Base-by-base conservation (phyloP, 495 filamentous ascomycete species). In the Aspergillus campestris region DNA sequence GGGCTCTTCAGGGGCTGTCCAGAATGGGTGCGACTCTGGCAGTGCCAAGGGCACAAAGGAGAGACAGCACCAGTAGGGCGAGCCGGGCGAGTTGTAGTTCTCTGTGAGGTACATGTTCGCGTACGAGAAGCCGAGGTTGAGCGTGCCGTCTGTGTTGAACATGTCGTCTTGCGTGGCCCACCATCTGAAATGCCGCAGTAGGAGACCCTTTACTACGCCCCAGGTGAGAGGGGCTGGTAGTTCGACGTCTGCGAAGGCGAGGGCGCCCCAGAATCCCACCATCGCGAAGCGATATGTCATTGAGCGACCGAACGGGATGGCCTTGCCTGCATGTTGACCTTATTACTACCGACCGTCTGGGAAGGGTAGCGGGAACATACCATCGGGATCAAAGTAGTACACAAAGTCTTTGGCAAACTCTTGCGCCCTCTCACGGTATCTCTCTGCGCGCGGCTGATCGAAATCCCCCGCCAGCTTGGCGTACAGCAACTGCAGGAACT, bases 271-370 rank as follows among this genome's bases (percentile, higher is more conserved):
- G 66, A 89, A 89, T 7, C 77, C 83, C 7, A 80, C 80, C 83
- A 89, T 89, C 28, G 84, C 86, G 58, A 87, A 88, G 30, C 84
- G 74, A 62, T 90, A 90, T 14, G 82, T 85, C 36, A 88, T 76
- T 15, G 79, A 84, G 10, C 86, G 73, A 15, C 86, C 86, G 50
- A 88, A 90, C 13, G 86, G 84, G 32, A 87, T 83, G 5, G 81
- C 70, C 3, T 78, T 52, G 18, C 63, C 61, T 64, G 36, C 34
- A 12, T 7, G 36, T 35, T 6, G 4, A 28, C 31, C 18, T 2
- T 4, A 24, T 24, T 24, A 44, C 12, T 14, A 44, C 7, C 5
- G 12, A 35, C 13, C 2, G 14, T n/a, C 31, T 13, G 13, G 24
- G 34, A n/a, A 6, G 32, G n/a, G 34, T 34, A 24, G 38, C 42